Percentiles rank a stretch among this genome's conserved stretches.
phyloP scores from a whole-genome alignment of 179 eudicot genomes.

The Camellia oleifera region DNA sequence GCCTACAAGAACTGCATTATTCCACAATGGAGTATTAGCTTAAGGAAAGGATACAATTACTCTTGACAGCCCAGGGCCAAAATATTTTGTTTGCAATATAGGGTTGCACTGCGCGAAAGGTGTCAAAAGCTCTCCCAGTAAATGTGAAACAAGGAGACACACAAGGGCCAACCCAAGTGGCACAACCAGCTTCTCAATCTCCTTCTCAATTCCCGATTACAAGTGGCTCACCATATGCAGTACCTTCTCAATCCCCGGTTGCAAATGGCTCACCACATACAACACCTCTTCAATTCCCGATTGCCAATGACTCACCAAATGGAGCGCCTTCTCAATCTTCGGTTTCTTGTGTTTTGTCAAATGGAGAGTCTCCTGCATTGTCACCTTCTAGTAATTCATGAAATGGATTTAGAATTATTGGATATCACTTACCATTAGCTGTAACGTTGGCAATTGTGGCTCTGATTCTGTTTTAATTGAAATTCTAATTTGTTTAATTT shows the following conservation, averaged over 20 bases:
- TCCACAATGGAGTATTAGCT: no score
- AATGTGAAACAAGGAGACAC: not conserved
- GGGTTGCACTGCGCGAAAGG: conserved; percentile 1
- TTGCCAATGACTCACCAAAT: not conserved
- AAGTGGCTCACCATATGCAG: no score
- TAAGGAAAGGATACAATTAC: not conserved
- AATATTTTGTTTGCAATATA: not conserved
- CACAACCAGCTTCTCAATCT: no score
- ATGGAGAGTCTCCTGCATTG: no score
- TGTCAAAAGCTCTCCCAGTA: conserved; percentile 7
- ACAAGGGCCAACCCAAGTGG: not conserved
- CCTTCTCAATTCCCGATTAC: no score
- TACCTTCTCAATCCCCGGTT: no score
- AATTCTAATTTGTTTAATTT: no score
- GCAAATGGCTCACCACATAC: not conserved
- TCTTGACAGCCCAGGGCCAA: conserved; percentile 13
- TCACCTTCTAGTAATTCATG: no score
- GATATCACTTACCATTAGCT: no score
- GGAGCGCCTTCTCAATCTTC: not conserved
- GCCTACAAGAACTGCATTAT: not conserved
- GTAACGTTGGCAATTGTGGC: no score
- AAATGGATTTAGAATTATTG: no score
- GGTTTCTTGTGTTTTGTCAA: not conserved
- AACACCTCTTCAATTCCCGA: not conserved
- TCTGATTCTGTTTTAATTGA: no score